Base-by-base conservation (phyloP, 78 protist species). In the Pigoraptor vietnamica region DNA sequence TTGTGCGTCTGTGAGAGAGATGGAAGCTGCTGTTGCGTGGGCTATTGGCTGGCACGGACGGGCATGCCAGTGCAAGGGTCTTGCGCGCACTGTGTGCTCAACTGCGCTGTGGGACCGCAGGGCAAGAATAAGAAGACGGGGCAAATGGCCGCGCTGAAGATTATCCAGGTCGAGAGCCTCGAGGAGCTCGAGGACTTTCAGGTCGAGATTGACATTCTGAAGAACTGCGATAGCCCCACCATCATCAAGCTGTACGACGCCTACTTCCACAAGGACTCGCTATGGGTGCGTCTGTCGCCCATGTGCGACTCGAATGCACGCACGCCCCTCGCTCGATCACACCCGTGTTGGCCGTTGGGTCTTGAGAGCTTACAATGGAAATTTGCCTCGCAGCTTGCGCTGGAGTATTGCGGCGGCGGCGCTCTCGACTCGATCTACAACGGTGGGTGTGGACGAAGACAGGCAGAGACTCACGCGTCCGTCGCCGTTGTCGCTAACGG, bases 401-500 rank as follows among this genome's bases (percentile, higher is more conserved):
- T 97, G 94, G 99, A 97, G 86, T 95, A 90, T 86, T 96, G 97
- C 88, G 98, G 94, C 14, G 99, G 97, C 37, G 99, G 99, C 9
- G 94, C 97, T 32, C 93, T 96, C 21, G 87, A 93, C 25, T 96
- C 96, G 79, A 90, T 97, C 23, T 32, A n/a, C 86, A 32, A 35
- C n/a, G 94, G 87, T 86, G 92, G 9, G 91, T 25, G 23, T 90
- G 96, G n/a, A 48, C 91, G 88, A 40, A 37, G 6, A 92, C 89
- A 87, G 79, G 1, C 48, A 92, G 29, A 24, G 40, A 2, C 29
- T 24, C 83, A 24, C n/a, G 6, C 6, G n/a, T 10, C 29, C n/a
- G 29, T 24, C 23, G 83, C 2, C 83, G 83, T 23, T 10, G 29
- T 67, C 33, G 29, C 23, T 10, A n/a, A n/a, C n/a, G 10, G 39